A percentile compares a stretch with the other conserved stretches of the same genome.
Conservation (phyloP, 352 stramenopile genomes). For the Phytopythium helicoides region DNA sequence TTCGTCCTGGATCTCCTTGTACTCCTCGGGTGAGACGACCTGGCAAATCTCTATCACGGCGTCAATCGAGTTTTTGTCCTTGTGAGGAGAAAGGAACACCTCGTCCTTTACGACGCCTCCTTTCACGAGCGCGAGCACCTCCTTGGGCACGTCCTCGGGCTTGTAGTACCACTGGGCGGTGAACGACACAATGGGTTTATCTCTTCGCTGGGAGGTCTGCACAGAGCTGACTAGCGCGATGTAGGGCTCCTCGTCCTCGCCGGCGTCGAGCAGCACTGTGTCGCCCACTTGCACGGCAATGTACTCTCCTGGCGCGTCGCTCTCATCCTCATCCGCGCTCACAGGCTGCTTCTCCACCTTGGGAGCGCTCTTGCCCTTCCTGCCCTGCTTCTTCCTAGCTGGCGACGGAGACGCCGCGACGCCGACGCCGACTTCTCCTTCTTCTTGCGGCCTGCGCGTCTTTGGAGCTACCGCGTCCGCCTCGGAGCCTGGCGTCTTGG, state of each 20-base stretch:
- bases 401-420: not conserved
- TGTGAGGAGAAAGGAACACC: constrained; percentile 83
- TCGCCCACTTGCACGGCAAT: constrained; percentile 70
- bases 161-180: constrained; percentile 88
- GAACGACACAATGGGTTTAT: constrained; percentile 48
- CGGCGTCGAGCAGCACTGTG: constrained; percentile 77
- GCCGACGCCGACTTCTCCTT: constrained; percentile 6
- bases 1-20: constrained; percentile 64
- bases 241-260: constrained; percentile 57
- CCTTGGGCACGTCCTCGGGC: constrained; percentile 60
- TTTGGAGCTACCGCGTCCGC: constrained; percentile 12
- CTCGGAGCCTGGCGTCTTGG: constrained; percentile 7
- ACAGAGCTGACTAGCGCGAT: constrained; percentile 76
- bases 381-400: constrained; percentile 10
- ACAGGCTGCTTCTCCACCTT: constrained; percentile 10
- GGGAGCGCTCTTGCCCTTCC: constrained; percentile 8
- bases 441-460: constrained; percentile 19
- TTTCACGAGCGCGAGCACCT: constrained; percentile 58
- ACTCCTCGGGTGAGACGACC: constrained; percentile 72
- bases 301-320: constrained; percentile 49
- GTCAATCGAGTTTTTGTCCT: constrained; percentile 82
- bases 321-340: constrained; percentile 41
- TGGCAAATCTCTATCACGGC: constrained; percentile 74
- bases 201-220: constrained; percentile 52
- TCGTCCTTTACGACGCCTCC: constrained; percentile 64